These are phyloP conservation scores for Filosporella fistucella DNA, from an alignment of 495 filamentous ascomycete species.

Conservation along the genomic window DNA sequence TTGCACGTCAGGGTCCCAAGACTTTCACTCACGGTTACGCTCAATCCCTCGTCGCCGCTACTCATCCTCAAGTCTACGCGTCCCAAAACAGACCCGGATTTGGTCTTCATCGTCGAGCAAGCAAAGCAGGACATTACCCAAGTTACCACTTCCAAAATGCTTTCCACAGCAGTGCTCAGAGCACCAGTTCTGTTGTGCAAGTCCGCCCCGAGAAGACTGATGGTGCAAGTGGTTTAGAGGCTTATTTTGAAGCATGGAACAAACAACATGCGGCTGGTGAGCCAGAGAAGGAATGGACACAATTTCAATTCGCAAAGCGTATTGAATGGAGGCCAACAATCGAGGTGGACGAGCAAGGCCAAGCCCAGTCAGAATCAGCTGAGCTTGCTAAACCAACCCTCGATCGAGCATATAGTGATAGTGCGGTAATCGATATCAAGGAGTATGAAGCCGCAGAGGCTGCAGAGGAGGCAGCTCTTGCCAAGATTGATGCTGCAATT, in stretches of 20 bases:
- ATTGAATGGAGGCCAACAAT: slow-evolving; percentile 78
- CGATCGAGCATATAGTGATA: slow-evolving; percentile 42
- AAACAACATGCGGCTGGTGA: slow-evolving; percentile 61
- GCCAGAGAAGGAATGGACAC: slow-evolving; percentile 75
- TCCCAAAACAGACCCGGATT: slow-evolving; percentile 56
- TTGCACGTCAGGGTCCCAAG: slow-evolving; percentile 97
- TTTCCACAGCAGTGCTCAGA: slow-evolving; percentile 51
- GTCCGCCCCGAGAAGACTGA: slow-evolving; percentile 36
- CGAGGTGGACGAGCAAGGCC: slow-evolving; percentile 43
- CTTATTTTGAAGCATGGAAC: slow-evolving; percentile 86
- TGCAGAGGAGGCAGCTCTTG: slow-evolving; percentile 42
- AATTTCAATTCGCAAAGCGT: slow-evolving; percentile 79
- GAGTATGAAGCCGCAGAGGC: slow-evolving; percentile 48
- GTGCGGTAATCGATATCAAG: slow-evolving; percentile 53
- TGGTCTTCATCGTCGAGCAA: slow-evolving; percentile 17
- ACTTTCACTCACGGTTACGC: slow-evolving; percentile 96
- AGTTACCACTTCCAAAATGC: slow-evolving; percentile 69
- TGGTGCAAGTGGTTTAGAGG: slow-evolving; percentile 67
- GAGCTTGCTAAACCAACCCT: slow-evolving; percentile 26
- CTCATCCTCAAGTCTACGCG: slow-evolving; percentile 80
- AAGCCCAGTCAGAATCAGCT: slow-evolving; percentile 30
- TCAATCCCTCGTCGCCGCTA: slow-evolving; percentile 93
- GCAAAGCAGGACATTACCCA: slow-evolving; percentile 48
- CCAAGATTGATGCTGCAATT: slow-evolving; percentile 60
- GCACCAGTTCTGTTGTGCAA: slow-evolving; percentile 29